Conservation (phyloP, 495 filamentous ascomycete genomes). For the Hypoxylon intermedium region DNA sequence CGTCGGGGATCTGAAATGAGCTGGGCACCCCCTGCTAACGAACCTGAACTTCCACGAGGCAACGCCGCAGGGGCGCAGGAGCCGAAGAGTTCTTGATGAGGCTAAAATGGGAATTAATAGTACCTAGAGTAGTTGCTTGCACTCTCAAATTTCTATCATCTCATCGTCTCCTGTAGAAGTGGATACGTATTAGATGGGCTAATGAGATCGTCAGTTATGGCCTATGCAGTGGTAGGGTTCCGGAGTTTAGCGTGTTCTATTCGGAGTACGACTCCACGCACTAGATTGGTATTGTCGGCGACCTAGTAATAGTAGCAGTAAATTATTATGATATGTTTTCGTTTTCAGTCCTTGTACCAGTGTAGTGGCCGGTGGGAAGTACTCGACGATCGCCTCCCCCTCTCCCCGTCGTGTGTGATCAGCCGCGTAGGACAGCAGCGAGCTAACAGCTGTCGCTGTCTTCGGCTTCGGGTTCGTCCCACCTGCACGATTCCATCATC, state of each 20-base stretch:
- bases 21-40: constrained; percentile 20
- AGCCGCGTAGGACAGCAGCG: constrained; percentile 16
- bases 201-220: constrained; percentile 19
- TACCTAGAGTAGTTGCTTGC: constrained; percentile 23
- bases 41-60: constrained; percentile 31
- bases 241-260: constrained; percentile 17
- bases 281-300: constrained; percentile 1
- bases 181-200: constrained; percentile 18
- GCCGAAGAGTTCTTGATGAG: constrained; percentile 10
- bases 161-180: constrained; percentile 19
- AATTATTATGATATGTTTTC: constrained; percentile 18
- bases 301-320: constrained; percentile 9
- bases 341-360: too few species aligned
- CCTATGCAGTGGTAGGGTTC: constrained; percentile 14
- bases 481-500: constrained; percentile 17
- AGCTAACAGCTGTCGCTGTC: not conserved
- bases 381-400: constrained; percentile 25
- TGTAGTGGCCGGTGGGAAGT: too few species aligned
- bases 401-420: constrained; percentile 24
- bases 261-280: not conserved
- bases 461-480: constrained; percentile 10
- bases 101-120: constrained; percentile 14
- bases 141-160: constrained; percentile 23
- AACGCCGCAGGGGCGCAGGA: constrained; percentile 19
- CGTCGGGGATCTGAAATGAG: constrained; percentile 11